Evolutionary conservation across 176 grass and related monocot genomes (phyloP).

Genomic region (Hyparrhenia diplandra): DNA sequence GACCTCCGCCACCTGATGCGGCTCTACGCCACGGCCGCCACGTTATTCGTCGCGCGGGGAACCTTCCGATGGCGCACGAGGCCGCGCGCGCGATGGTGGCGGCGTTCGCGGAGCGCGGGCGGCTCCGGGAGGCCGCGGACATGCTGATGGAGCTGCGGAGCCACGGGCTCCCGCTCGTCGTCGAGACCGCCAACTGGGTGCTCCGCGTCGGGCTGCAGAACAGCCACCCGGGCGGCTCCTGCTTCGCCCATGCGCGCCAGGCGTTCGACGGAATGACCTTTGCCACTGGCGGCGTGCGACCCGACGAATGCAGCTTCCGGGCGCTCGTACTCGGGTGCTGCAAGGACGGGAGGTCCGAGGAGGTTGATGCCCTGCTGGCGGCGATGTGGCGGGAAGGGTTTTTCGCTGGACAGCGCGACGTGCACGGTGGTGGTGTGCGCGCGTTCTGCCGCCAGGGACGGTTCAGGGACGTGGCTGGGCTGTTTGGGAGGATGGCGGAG

Average conservation of each 20-base stretch:
- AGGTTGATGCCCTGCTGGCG: slow-evolving; percentile 41
- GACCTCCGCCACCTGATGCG: slow-evolving; percentile 49
- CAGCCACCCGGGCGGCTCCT: background rate
- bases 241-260: slow-evolving; percentile 42
- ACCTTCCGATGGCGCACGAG: slow-evolving; percentile 78
- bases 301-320: slow-evolving; percentile 56
- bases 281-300: slow-evolving; percentile 21
- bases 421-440: slow-evolving; percentile 53
- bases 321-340: slow-evolving; percentile 56
- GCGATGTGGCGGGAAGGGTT: too few species aligned
- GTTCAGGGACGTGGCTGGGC: slow-evolving; percentile 42
- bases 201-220: slow-evolving; percentile 36
- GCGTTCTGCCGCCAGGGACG: slow-evolving; percentile 45
- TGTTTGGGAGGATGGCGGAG: slow-evolving; percentile 56
- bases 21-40: slow-evolving; percentile 67
- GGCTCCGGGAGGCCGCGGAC: slow-evolving; percentile 62
- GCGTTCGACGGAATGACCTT: slow-evolving; percentile 71
- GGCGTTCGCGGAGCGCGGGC: slow-evolving; percentile 44
- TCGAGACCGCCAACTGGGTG: slow-evolving; percentile 79
- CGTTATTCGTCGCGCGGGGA: slow-evolving; percentile 53
- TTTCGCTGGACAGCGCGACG: slow-evolving; percentile 64
- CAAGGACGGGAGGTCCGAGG: slow-evolving; percentile 31
- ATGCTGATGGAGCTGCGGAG: slow-evolving; percentile 86
- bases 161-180: slow-evolving; percentile 55
- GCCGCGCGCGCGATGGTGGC: slow-evolving; percentile 59